Evolutionary conservation across 495 filamentous ascomycete genomes (phyloP), one percentile per base, ranked within the genome.

Genomic region (Xylaria castorea): DNA sequence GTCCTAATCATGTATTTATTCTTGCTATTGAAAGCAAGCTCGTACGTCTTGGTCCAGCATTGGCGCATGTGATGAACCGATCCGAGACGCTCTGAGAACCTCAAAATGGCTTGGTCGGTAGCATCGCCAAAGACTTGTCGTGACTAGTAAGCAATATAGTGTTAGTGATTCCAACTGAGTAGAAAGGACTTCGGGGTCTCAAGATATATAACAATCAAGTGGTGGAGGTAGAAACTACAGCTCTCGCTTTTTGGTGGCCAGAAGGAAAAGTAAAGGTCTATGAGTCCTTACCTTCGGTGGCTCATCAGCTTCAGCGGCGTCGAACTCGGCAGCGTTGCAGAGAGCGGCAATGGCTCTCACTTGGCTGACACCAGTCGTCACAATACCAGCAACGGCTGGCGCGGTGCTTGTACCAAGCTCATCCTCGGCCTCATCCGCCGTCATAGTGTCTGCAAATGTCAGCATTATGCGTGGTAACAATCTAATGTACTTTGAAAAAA

Each of bases 1-100:
- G 82, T 83, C 40, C 81, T 71, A 63, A 92, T 84, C 90, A 92
- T 92, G 79, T 87, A 94, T 76, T 93, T 94, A 77, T 93, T 93
- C 82, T 92, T 92, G 75, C 88, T 91, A 78, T 93, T 94, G 82
- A 94, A 94, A 0, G 89, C 89, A 8, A 93, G 81, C 72, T 92
- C 87, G 78, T 89, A 92, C 8, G 88, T 84, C 50, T 85, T 88
- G 48, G 85, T 84, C 85, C 88, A 91, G 30, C 80, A 75, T 18
- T 84, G 75, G 16, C 85, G 82, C 6, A 90, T 75, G 22, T 87
- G 82, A 12, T 83, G 69, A 1, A 89, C 84, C 0, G 87, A 79
- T 2, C 84, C 83, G 5, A 92, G 80, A 14, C 80, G 82, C 75
- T 93, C 91, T 0, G 90, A 87, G 62, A 93, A 89, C 42, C 91